Evolutionary conservation across 2,329 filamentous ascomycete genomes (phyloP).

Genomic region (Colletotrichum sp.): DNA sequence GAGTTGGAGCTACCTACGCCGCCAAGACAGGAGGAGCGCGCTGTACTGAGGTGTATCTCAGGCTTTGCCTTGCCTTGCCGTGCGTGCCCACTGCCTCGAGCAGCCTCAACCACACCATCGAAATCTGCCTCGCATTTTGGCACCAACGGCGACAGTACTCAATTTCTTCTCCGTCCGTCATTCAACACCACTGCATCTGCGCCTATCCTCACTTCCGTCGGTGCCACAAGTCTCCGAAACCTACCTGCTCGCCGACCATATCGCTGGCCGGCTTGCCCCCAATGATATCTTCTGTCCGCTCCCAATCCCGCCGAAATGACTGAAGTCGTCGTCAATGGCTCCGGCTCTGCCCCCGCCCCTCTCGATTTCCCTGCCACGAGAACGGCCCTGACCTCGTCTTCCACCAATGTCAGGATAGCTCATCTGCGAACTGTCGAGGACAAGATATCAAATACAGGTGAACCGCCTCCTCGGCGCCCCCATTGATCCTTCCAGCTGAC

Average conservation of each 20-base stretch:
- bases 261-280: conserved; percentile 13
- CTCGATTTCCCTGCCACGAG: conserved; percentile 57
- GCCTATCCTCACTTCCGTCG: background rate
- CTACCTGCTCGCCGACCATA: conserved; percentile 4
- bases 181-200: background rate
- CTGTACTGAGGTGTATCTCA: background rate
- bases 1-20: background rate
- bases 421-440: conserved; percentile 63
- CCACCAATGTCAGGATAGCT: conserved; percentile 60
- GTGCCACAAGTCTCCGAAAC: background rate
- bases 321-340: conserved; percentile 48
- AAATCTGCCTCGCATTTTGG: background rate
- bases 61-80: background rate
- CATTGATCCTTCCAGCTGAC: conserved; percentile 2
- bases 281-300: conserved; percentile 15
- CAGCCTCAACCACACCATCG: background rate
- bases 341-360: conserved; percentile 34
- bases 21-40: background rate
- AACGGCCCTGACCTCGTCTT: conserved; percentile 64
- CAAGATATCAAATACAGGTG: conserved; percentile 60
- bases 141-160: background rate
- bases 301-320: conserved; percentile 47
- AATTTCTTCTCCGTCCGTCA: background rate
- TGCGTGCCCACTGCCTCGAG: background rate
- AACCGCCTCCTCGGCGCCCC: conserved; percentile 19